Base-by-base conservation (phyloP, 495 filamentous ascomycete species). In the Aspergillus sparsus region DNA sequence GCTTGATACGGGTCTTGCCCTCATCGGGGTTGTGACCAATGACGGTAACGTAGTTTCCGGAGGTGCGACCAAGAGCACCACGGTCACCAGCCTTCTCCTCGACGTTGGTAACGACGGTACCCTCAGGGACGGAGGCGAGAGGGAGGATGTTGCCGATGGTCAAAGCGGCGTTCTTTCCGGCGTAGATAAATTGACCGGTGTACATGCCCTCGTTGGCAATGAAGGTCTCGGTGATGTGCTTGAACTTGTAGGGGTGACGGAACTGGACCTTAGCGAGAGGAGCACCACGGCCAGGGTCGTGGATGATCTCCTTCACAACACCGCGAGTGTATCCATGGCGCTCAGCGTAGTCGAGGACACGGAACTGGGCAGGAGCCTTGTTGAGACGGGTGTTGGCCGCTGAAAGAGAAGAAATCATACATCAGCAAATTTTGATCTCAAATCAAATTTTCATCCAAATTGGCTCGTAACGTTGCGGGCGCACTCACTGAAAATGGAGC, bases 191-290 rank as follows among this genome's bases (percentile, higher is more conserved):
- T 82, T 97, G 93, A 68, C 94, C 94, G 64, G 94, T 97, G 91
- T 99, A 99, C 93, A 98, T 97, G 82, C 94, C 94, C 86, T 99
- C 94, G 82, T 97, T 98, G 77, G 95, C 94, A 75, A 99, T 98
- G 87, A 98, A 97, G 63, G 94, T 95, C 88, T 91, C 93, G 77
- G 87, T 92, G 77, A 87, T 79, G 78, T 90, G 85, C 83, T 90
- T 91, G 85, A 87, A 94, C 78, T 86, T 85, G 86, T 95, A 90
- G 65, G 91, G 88, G 76, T 94, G 89, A 66, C 93, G 93, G 89
- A 98, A 98, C 72, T 86, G 81, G 70, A 98, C 93, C 76, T 90
- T 91, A 76, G 94, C 93, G 71, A 98, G 89, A 68, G 94, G 94
- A 78, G 95, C 94, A 80, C 94, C 94, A 82, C 94, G 92, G 71